Evolutionary conservation across 176 grass and related monocot genomes (phyloP).

Genomic region (Ampelocalamus luodianensis): DNA sequence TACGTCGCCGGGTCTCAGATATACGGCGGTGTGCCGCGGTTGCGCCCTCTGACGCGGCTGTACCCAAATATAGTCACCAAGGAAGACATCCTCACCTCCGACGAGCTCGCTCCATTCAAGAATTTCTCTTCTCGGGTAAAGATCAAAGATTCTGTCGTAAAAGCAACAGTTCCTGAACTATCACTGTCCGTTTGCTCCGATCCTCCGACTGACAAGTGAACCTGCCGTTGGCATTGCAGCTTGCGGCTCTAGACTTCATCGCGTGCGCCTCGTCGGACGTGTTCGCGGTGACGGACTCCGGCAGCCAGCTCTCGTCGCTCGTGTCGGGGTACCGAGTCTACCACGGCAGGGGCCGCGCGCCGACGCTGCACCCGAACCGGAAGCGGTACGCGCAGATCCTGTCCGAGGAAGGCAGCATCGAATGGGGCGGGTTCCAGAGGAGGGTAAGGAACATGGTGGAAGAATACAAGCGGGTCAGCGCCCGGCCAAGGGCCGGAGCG

Average conservation of each 20-base stretch:
- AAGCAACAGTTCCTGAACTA: background rate
- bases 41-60: conserved; percentile 73
- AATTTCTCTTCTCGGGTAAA: conserved; percentile 81
- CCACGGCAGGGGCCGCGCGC: conserved; percentile 76
- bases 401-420: conserved; percentile 56
- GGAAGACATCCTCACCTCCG: conserved; percentile 78
- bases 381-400: conserved; percentile 82
- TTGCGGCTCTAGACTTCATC: conserved; percentile 90
- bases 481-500: conserved; percentile 72
- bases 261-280: conserved; percentile 87
- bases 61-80: conserved; percentile 92
- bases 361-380: conserved; percentile 83
- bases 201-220: background rate
- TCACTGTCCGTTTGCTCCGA: too few species aligned
- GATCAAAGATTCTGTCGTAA: background rate
- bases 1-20: conserved; percentile 89
- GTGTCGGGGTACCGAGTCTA: conserved; percentile 86
- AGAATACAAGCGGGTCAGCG: conserved; percentile 78
- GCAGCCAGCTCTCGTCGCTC: conserved; percentile 93
- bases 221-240: conserved; percentile 39
- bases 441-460: conserved; percentile 86
- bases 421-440: conserved; percentile 65
- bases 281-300: conserved; percentile 94
- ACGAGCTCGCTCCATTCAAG: conserved; percentile 75
- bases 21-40: conserved; percentile 75